Base-by-base conservation (phyloP, 257 asterid species). In the Forsythia viridissima region DNA sequence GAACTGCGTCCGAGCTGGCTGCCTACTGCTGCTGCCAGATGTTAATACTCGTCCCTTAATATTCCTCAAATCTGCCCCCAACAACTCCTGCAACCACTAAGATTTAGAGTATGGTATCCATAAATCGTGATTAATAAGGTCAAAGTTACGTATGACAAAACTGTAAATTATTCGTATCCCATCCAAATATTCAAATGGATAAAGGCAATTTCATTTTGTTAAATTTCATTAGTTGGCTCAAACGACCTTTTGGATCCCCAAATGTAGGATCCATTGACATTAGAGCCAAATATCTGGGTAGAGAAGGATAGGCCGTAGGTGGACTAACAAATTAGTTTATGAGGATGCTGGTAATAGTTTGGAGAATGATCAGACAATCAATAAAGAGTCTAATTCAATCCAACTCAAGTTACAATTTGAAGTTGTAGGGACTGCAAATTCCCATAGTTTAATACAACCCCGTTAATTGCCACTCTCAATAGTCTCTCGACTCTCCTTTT, bases 1-100 rank as follows among this genome's bases (percentile, higher is more conserved):
- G 51, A 88, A 86, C 79, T 83, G 97, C 92, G 91, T 93, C 77
- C 91, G 87, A 69, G 88, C 84, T 79, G 91, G 87, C 80, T 81
- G 96, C 88, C 88, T 86, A 77, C 87, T 84, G 77, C 83, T 85
- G 82, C 83, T 80, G 75, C 92, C 90, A 77, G 94, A 79, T 72
- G 88, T 77, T 71, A 79, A 77, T 77, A 85, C 65, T 65, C 87
- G 97, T 70, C 91, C 96, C 80, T 90, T 90, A 18, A 73, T 72
- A 80, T 83, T 91, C 86, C 93, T 92, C 85, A 72, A 57, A 82
- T 91, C 97, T 72, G 90, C 63, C 78, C 91, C 93, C 65, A 80
- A 71, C 65, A 82, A 63, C 41, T 90, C 97, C 97, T 94, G 90
- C 80, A 79, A 73, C 74, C 77, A 79, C 81, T 16, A 38, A 37